Percentiles rank a stretch among this genome's conserved stretches.
Evolutionary conservation across 805 yeast species (phyloP).

Genomic region (Teunomyces stri): DNA sequence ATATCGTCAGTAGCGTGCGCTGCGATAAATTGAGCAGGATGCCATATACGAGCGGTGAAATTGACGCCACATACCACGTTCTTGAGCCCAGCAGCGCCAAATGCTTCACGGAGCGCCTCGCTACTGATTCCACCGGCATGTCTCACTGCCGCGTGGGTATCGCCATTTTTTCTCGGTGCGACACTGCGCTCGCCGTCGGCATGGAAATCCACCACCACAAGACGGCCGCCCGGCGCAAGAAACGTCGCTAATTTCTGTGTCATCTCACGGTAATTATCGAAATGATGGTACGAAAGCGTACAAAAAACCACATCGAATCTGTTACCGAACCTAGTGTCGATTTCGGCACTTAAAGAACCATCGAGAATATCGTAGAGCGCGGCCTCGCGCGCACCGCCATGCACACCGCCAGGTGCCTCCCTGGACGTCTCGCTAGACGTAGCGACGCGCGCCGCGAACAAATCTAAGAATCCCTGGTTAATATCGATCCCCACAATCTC

Average conservation of each 20-base stretch:
- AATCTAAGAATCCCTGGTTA: conserved; percentile 20
- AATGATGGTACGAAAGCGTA: conserved; percentile 40
- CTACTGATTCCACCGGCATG: conserved; percentile 34
- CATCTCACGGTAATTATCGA: conserved; percentile 28
- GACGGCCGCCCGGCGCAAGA: conserved; percentile 32
- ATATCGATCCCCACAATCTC: conserved; percentile 38
- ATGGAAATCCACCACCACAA: conserved; percentile 38
- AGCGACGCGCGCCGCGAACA: conserved; percentile 14
- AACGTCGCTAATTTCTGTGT: conserved; percentile 30
- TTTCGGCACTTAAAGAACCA: conserved; percentile 8
- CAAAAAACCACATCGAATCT: conserved; percentile 34
- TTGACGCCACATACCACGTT: conserved; percentile 23
- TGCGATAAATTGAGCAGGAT: conserved; percentile 19
- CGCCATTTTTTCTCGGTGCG: neutral
- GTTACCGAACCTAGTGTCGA: conserved; percentile 14
- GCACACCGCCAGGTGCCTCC: neutral
- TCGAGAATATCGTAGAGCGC: conserved; percentile 26
- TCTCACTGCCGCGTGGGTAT: conserved; percentile 8
- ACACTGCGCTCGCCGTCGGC: conserved; percentile 20
- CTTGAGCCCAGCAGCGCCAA: conserved; percentile 19
- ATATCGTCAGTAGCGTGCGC: conserved; percentile 20
- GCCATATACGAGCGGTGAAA: conserved; percentile 21
- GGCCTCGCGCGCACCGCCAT: conserved; percentile 8
- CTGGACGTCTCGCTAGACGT: no score
- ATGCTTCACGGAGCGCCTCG: conserved; percentile 19